Conservation (phyloP, 495 filamentous ascomycete species). For the Letharia columbiana region DNA sequence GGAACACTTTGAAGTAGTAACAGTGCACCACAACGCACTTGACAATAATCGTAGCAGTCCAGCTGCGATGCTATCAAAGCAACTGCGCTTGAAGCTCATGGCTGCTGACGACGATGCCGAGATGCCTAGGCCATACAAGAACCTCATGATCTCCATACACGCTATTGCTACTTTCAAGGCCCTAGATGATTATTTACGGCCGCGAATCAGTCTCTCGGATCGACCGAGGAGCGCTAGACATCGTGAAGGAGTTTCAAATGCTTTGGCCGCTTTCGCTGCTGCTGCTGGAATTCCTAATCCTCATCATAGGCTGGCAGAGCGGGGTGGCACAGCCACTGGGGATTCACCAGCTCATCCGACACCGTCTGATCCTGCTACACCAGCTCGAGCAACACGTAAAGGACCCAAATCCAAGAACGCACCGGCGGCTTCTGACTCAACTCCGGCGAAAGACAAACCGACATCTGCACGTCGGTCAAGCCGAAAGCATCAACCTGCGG, state of each 20-base stretch:
- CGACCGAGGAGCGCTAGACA: constrained; percentile 59
- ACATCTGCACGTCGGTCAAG: constrained; percentile 43
- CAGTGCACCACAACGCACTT: constrained; percentile 85
- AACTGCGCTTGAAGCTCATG: constrained; percentile 79
- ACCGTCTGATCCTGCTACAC: constrained; percentile 19
- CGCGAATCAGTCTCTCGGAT: constrained; percentile 77
- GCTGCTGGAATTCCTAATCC: constrained; percentile 50
- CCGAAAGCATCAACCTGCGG: constrained; percentile 44
- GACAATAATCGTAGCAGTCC: constrained; percentile 89
- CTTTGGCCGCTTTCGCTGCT: constrained; percentile 71
- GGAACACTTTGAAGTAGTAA: constrained; percentile 96
- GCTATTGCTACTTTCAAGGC: constrained; percentile 98
- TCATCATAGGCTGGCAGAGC: constrained; percentile 29
- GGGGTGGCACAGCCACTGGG: constrained; percentile 26
- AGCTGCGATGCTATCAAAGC: constrained; percentile 92
- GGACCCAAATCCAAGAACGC: constrained; percentile 30
- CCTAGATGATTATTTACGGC: constrained; percentile 90
- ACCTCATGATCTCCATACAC: constrained; percentile 97
- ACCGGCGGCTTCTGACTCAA: constrained; percentile 24
- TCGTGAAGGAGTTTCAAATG: constrained; percentile 57
- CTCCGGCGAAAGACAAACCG: constrained; percentile 38
- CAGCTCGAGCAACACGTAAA: constrained; percentile 26
- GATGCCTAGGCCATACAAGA: constrained; percentile 74
- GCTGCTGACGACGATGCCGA: constrained; percentile 78
- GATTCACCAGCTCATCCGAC: constrained; percentile 30